phyloP scores from a whole-genome alignment of 495 filamentous ascomycete species.

The Xylaria sp. region DNA sequence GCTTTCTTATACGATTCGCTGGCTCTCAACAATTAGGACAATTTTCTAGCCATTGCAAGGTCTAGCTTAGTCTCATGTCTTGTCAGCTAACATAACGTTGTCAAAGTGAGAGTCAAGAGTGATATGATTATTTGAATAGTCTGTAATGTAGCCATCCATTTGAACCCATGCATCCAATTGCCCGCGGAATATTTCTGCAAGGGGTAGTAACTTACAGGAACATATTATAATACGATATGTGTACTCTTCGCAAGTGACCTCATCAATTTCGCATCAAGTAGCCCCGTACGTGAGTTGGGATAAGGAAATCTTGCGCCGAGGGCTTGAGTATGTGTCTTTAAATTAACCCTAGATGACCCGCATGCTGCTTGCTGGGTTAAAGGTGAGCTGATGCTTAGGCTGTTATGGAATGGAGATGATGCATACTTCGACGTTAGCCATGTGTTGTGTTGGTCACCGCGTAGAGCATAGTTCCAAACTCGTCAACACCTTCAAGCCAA shows the following conservation, averaged over 20 bases:
- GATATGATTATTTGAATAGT: neutral
- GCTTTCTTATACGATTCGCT: neutral
- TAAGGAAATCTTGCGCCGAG: neutral
- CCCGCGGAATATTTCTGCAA: neutral
- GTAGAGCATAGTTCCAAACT: constrained; percentile 59
- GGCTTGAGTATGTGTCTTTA: neutral
- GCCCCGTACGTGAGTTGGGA: neutral
- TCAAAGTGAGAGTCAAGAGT: neutral
- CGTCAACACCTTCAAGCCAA: constrained; percentile 55
- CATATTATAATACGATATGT: no score
- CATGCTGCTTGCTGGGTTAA: neutral
- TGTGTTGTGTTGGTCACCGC: constrained; percentile 54
- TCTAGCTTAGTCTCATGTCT: neutral
- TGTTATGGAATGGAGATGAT: neutral
- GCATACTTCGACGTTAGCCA: constrained; percentile 25
- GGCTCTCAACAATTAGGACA: neutral
- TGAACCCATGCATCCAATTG: neutral
- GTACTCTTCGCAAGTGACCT: neutral
- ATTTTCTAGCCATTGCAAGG: neutral
- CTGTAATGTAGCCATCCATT: neutral
- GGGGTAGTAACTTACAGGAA: neutral
- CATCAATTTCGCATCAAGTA: neutral
- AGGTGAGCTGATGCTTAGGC: neutral
- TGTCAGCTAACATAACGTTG: neutral
- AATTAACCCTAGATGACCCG: neutral